Evolutionary conservation across 768 basidiomycete species (phyloP), one percentile per base, ranked within the genome.

Genomic region (Mycena venus): DNA sequence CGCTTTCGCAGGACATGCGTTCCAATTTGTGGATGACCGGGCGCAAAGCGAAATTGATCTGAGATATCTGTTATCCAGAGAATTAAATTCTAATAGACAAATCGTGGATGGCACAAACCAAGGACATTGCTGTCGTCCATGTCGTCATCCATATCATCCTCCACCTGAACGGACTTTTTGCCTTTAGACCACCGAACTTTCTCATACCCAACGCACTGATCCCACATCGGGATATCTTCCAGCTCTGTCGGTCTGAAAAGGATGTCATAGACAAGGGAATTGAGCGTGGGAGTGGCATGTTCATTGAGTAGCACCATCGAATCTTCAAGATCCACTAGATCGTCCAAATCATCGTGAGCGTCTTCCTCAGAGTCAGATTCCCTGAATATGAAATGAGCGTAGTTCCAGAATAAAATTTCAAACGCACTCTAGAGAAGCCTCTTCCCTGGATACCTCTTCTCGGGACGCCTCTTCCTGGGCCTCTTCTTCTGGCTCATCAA

Each of bases 181-280:
- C 36, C 36, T 36, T 36, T 36, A n/a, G n/a, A n/a, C n/a, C n/a
- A n/a, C 36, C 36, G 49, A 12, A 74, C 25, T 23, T 69, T 68
- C n/a, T 68, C 67, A 32, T 68, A 74, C 2, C 17, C 27, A 10
- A 1, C 12, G 21, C 40, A 68, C 19, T 62, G 66, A 25, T 74
- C 72, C 72, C 72, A 74, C 62, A 69, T 63, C 2, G 56, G 19
- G 47, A 68, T 17, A 32, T 61, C 4, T 25, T 68, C 72, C 15
- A 74, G 29, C 27, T 68, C 66, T 0, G 19, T 6, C 4, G 72
- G 72, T 0, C 72, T 29, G 42, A 69, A 68, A 19, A 69, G 63
- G 32, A 72, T 29, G n/a, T 72, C 63, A 14, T 65, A 61, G 2
- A 66, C 23, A 23, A 76, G 47, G 0, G 65, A 68, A 25, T 68